Conservation (phyloP, 495 filamentous ascomycete genomes). For the Penicillium lagena region DNA sequence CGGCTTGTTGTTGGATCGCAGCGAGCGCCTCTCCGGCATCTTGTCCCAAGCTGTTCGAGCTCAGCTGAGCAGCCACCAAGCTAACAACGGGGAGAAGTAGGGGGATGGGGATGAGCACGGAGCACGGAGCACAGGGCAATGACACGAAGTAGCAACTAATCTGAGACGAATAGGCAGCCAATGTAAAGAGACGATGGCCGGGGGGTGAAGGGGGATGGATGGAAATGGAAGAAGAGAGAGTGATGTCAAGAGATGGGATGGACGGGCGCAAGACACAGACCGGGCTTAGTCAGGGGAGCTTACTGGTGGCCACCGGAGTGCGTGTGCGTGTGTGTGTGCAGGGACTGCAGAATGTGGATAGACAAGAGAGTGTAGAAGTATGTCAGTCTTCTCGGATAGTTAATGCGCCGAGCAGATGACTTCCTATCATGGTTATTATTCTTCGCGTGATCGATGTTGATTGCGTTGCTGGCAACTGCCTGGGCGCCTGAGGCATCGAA, state of each 20-base stretch:
- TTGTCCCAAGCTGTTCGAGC: slow-evolving; percentile 31
- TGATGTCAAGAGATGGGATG: slow-evolving; percentile 42
- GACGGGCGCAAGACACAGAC: slow-evolving; percentile 29
- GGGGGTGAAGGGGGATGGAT: slow-evolving; percentile 13
- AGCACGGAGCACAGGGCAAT: background rate
- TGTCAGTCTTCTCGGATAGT: background rate
- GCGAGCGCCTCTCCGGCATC: slow-evolving; percentile 53
- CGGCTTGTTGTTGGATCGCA: slow-evolving; percentile 51
- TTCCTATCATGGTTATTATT: too few species aligned
- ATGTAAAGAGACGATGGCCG: background rate
- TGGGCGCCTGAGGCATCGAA: slow-evolving; percentile 20
- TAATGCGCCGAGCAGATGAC: background rate
- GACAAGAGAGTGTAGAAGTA: too few species aligned
- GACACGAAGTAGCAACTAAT: slow-evolving; percentile 16
- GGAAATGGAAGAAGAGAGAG: slow-evolving; percentile 34
- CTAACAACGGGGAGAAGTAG: slow-evolving; percentile 22
- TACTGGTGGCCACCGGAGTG: slow-evolving; percentile 7
- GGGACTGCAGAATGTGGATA: too few species aligned
- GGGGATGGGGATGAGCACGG: slow-evolving; percentile 10
- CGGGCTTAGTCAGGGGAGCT: slow-evolving; percentile 39
- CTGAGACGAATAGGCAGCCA: slow-evolving; percentile 9
- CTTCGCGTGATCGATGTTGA: too few species aligned
- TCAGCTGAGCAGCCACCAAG: slow-evolving; percentile 29
- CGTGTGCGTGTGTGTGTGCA: too few species aligned
- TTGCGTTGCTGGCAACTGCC: too few species aligned